Base-by-base conservation (phyloP, 495 filamentous ascomycete genomes). In the Lichenothelia convexa region DNA sequence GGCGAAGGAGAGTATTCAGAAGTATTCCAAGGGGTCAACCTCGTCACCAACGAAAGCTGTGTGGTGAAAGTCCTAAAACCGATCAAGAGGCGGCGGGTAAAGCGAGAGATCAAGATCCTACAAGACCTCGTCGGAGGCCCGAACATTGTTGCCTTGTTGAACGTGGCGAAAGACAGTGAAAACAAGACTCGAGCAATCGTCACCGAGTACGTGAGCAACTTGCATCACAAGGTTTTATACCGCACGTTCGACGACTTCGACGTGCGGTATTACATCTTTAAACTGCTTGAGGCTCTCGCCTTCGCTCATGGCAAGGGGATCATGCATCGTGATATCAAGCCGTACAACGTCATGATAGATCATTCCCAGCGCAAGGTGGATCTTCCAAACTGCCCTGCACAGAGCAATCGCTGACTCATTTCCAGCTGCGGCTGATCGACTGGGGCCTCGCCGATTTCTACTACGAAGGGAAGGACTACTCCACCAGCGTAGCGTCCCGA, bases 81-180 rank as follows among this genome's bases (percentile, higher is more conserved):
- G n/a, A 91, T 97, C 45, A 97, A 97, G 72, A 97, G 95, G 83
- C 95, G 95, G 83, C 95, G 95, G 80, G 95, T 97, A 57, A 97
- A 97, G 78, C 73, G 89, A 47, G 89, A 97, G 63, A 97, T 97
- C 76, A 97, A 97, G 68, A 97, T 97, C 45, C 72, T 97, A 47
- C 89, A 97, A 59, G 95, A 97, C 51, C 67, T 97, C 33, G 85
- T 85, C 1, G 91, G 91, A 11, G 89, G 89, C 0, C 91, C 91
- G 36, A 97, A 97, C 51, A 87, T 97, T 41, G 80, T 97, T 35
- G 84, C 84, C 2, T 64, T 97, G 44, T 66, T 97, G 40, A 91
- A 97, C 54, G 89, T 97, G 13, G 89, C 95, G 9, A 62, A 91
- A 45, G 89, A 97, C 53, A 81, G 77, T 40, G 91, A 97, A 63